phyloP scores from a whole-genome alignment of 345 rosid species.

The Eucalyptus brandiana region DNA sequence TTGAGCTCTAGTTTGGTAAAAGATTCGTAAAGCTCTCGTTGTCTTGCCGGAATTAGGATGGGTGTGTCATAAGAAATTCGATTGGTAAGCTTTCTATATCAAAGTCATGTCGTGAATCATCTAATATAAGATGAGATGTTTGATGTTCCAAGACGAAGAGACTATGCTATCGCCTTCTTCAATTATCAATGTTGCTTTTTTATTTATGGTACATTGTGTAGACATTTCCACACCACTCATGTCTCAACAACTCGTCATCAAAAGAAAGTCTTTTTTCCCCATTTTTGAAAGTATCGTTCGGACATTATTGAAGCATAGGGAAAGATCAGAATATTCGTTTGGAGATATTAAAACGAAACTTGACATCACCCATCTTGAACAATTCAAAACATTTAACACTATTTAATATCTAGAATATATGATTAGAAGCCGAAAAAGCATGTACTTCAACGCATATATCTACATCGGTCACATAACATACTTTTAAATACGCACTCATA shows the following conservation, averaged over 20 bases:
- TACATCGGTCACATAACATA: neutral
- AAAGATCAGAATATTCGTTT: neutral
- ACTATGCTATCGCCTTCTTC: neutral
- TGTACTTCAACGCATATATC: neutral
- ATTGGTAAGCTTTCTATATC: neutral
- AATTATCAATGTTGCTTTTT: neutral
- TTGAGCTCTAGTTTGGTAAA: neutral
- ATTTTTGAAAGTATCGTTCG: neutral
- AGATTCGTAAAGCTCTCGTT: neutral
- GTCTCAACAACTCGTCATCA: neutral
- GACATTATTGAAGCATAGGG: neutral
- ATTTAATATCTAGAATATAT: neutral
- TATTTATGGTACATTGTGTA: neutral
- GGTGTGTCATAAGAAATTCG: neutral
- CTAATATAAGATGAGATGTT: neutral
- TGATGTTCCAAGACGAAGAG: neutral
- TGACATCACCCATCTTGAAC: neutral
- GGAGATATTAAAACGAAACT: neutral
- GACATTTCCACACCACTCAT: neutral
- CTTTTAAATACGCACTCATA: rapidly evolving
- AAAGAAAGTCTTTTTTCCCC: neutral
- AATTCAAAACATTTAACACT: neutral
- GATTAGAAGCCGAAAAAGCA: rapidly evolving
- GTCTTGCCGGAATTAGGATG: neutral
- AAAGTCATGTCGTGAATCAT: neutral